Evolutionary conservation across 2,329 filamentous ascomycete genomes (phyloP).

Genomic region (Teratosphaeria destructans): DNA sequence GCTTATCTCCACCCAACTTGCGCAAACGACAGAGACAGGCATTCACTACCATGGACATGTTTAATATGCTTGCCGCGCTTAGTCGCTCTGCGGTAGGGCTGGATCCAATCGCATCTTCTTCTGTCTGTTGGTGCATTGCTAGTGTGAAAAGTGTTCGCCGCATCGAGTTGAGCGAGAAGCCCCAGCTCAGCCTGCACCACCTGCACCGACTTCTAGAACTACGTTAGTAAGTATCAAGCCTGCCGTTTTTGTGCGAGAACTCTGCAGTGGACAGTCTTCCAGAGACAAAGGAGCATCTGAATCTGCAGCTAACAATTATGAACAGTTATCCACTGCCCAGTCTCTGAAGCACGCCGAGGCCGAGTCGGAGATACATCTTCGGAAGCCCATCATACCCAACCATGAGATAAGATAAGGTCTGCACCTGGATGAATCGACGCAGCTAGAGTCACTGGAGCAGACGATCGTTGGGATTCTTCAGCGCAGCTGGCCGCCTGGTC

Average conservation of each 20-base stretch:
- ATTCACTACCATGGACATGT: neutral
- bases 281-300: neutral
- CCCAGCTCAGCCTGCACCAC: neutral
- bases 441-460: neutral
- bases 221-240: neutral
- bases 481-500: neutral
- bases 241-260: neutral
- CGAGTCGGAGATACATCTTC: neutral
- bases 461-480: neutral
- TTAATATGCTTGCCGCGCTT: neutral
- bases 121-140: neutral
- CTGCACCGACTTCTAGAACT: neutral
- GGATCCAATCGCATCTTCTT: neutral
- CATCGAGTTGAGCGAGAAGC: neutral
- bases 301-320: neutral
- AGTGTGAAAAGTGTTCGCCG: neutral
- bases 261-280: neutral
- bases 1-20: neutral
- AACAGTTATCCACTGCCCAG: neutral
- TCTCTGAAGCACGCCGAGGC: neutral
- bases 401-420: neutral
- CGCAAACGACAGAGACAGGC: neutral
- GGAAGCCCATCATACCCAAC: neutral
- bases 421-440: neutral
- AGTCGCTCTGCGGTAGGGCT: neutral